Evolutionary conservation across 225 moss, liverwort and hornwort species (phyloP), one percentile per base, ranked within the genome.

Genomic region (Pseudoscleropodium purum): DNA sequence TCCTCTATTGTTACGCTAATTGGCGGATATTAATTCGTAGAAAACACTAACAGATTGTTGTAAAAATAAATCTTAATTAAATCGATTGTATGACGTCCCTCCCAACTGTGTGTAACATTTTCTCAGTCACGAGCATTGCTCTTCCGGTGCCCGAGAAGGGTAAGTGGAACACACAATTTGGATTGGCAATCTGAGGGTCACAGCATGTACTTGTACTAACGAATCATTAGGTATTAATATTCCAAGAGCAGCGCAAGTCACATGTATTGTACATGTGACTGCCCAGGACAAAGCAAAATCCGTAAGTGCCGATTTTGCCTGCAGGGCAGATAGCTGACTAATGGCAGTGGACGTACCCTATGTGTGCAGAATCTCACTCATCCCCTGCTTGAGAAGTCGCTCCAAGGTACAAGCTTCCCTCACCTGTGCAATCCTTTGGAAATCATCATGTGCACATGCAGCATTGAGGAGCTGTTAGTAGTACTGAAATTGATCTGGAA

Each of bases 341-440:
- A 82, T 82, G 66, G 51, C 52, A 52, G 91, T 75, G 62, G 62
- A 83, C 47, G 84, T 84, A n/a, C 88, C 75, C 31, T 52, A 2
- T 18, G 6, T 84, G 84, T 68, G 92, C 92, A 98, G 98, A 95
- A 97, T 93, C 93, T 98, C 73, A 80, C 90, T 57, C 94, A 98
- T 45, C 95, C 97, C 24, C 59, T 96, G 60, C 90, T 98, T 69
- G 91, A 92, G 84, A 87, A 88, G 85, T 91, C 95, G 76, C 90
- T 98, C n/a, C 85, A 87, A 93, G 98, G 98, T 98, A 94, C 88
- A 45, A 29, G 73, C 83, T 76, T 60, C 82, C n/a, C 88, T 87
- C 88, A 88, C 90, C 89, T 89, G 65, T 54, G 84, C 43, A 39
- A 60, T 51, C 63, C 74, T 83, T 75, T 60, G 33, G 27, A 70